Base-by-base conservation (phyloP, 768 basidiomycete species). In the Russula compacta region DNA sequence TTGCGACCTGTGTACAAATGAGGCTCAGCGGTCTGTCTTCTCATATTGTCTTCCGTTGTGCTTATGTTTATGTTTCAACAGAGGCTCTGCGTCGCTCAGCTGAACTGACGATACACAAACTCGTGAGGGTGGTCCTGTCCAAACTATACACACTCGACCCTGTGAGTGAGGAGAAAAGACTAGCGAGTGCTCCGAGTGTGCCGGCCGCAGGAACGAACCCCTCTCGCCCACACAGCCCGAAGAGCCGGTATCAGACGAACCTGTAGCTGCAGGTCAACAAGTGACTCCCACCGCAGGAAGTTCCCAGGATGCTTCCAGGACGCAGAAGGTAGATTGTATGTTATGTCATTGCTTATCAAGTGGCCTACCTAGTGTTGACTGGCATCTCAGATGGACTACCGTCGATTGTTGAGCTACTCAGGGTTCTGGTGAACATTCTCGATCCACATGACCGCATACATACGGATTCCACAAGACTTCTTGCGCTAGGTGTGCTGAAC, bases 1-100 rank as follows among this genome's bases (percentile, higher is more conserved):
- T 99, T 66, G 95, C 94, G 11, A 98, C 95, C 53, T 93, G 94
- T 66, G 98, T 95, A 72, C 90, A 98, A 71, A 95, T 97, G 83
- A 80, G 97, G 57, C 77, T 98, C n/a, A 91, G 90, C 68, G 94
- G 94, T 95, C 67, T 64, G 89, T 78, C 29, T 8, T 39, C n/a
- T 24, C 44, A 7, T 29, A 15, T 35, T 5, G 17, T 19, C 33
- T 47, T 19, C 24, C 36, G 3, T 53, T 40, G 32, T 53, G 38
- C n/a, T 29, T 59, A 33, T 63, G 69, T 47, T 67, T 58, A 49
- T 54, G 56, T 14, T 32, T 63, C 35, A 38, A 7, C 71, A 97
- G 93, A 95, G 74, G 87, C 87, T 60, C 78, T 97, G 15, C 84
- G 93, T 42, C 82, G 91, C 38, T 90, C 87, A 17, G 92, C 93